Conservation (phyloP, 108 stramenopile species). For the Cyclotella sp. region DNA sequence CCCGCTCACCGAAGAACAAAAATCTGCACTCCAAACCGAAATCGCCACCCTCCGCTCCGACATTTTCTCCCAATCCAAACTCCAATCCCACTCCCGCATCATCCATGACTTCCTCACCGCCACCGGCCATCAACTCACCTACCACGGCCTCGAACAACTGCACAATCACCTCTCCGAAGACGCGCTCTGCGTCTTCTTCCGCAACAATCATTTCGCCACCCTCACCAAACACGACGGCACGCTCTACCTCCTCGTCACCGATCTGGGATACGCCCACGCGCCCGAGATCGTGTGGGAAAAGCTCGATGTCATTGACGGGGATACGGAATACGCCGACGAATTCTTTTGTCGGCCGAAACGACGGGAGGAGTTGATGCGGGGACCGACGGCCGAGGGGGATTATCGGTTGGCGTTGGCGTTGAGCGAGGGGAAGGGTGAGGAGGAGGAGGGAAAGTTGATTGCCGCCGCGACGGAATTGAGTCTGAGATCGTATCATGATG, state of each 20-base stretch:
- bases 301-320: conserved; percentile 88
- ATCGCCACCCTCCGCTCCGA: neutral
- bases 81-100: conserved; percentile 61
- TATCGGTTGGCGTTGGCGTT: conserved; percentile 76
- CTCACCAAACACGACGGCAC: conserved; percentile 84
- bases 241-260: conserved; percentile 92
- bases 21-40: neutral
- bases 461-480: conserved; percentile 72
- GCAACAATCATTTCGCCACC: conserved; percentile 97
- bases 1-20: too few relatives aligned
- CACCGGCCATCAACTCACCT: conserved; percentile 88
- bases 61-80: conserved; percentile 10
- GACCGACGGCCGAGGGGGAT: conserved; percentile 63
- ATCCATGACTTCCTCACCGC: conserved; percentile 72
- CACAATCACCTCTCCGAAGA: conserved; percentile 79
- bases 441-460: conserved; percentile 60
- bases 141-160: conserved; percentile 79
- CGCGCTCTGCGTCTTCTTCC: conserved; percentile 90
- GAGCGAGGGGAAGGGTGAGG: conserved; percentile 47
- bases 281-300: conserved; percentile 90
- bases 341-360: conserved; percentile 53
- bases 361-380: conserved; percentile 34
- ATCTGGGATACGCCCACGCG: conserved; percentile 90
- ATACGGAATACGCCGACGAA: conserved; percentile 77
- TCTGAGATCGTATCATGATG: conserved; percentile 55